A percentile compares a stretch with the other conserved stretches of the same genome.
Evolutionary conservation across 179 eudicot species (phyloP).

Genomic region (Actinidia chinensis): DNA sequence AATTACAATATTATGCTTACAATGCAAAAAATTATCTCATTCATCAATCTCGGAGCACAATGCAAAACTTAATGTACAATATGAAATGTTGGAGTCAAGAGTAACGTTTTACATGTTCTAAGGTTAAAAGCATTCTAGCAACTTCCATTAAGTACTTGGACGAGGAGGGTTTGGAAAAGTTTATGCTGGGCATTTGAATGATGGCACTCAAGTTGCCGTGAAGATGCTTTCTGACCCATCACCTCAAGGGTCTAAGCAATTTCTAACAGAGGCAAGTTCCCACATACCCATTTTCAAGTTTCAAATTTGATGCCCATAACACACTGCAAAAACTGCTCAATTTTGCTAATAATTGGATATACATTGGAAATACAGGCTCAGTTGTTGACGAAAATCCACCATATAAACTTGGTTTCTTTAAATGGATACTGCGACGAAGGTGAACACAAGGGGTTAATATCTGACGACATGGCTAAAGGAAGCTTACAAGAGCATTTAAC

Average conservation of each 20-base stretch:
- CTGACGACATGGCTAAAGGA: constrained; percentile 41
- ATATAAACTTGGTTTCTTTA: constrained; percentile 39
- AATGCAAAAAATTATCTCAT: no score
- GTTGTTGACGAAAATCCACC: constrained; percentile 34
- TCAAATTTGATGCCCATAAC: not conserved
- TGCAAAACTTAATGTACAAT: no score
- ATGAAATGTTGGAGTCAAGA: no score
- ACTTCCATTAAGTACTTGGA: constrained; percentile 30
- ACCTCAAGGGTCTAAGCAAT: constrained; percentile 31
- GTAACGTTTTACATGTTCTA: constrained; percentile 21
- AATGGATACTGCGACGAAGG: constrained; percentile 42
- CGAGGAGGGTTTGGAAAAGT: constrained; percentile 40
- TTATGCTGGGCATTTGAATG: constrained; percentile 33
- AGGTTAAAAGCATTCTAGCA: constrained; percentile 30
- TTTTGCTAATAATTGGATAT: not conserved
- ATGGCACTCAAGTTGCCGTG: constrained; percentile 41
- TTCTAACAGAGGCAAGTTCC: constrained; percentile 36
- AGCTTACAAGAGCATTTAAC: constrained; percentile 32
- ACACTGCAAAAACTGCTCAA: not conserved
- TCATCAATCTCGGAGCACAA: no score
- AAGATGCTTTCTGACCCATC: constrained; percentile 28
- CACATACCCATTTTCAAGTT: not conserved
- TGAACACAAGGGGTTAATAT: constrained; percentile 29
- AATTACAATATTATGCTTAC: no score
- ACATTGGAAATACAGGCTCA: constrained; percentile 23